Evolutionary conservation across 805 yeast species (phyloP), one percentile per base, ranked within the genome.

Genomic region (Candida koratica): DNA sequence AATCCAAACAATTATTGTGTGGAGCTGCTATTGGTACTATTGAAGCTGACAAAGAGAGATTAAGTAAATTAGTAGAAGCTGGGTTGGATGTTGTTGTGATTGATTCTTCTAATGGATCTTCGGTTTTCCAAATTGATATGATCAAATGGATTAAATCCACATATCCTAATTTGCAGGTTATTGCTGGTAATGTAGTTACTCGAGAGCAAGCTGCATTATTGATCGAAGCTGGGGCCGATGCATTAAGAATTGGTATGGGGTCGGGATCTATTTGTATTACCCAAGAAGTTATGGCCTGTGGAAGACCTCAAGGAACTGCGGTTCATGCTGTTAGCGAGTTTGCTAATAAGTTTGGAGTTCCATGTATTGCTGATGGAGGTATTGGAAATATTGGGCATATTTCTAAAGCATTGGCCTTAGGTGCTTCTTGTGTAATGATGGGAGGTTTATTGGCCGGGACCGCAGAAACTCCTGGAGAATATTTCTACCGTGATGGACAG

Each of bases 221-320:
- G 58, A 90, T 88, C 41, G 82, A 75, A 53, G 96, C 95, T 36
- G 98, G 98, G 68, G 96, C 95, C 36, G 98, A 93, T 64, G 97
- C 89, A 62, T 75, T 93, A 56, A 87, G 97, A 77, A 90, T 93
- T 52, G 98, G 98, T 71, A 93, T 93, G 98, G 98, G 98, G 60
- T 86, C 97, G 22, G 98, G 98, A 56, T 87, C 97, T 45, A 94
- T 94, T 62, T 93, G 98, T 77, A 93, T 93, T 61, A 93, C 98
- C 36, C 98, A 93, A 73, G 98, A 93, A 72, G 98, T 93, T 43
- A 93, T 93, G 98, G 98, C 98, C 36, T 95, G 96, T 71, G 98
- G 98, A 70, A 88, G 98, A 77, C 98, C 98, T 44, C 98, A 93
- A 74, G 98, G 97, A 70, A 88, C 97, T 49, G 98, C 98, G 43